Conservation (phyloP, 257 asterid genomes). For the Solanum sitiens region DNA sequence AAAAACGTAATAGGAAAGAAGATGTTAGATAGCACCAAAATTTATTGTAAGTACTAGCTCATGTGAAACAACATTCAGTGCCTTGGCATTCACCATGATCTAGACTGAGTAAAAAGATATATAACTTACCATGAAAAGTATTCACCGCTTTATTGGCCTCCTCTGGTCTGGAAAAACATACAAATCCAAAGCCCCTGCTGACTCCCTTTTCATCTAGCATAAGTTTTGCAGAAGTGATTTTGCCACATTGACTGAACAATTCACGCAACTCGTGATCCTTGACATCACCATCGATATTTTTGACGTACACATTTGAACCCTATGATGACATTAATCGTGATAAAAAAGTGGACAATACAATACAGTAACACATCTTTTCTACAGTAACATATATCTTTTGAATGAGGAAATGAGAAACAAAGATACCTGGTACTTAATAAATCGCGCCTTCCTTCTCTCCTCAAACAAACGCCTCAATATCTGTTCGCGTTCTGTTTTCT, state of each 20-base stretch:
- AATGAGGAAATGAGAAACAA: background rate
- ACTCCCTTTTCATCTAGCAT: conserved; percentile 79
- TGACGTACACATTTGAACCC: conserved; percentile 81
- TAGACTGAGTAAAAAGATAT: background rate
- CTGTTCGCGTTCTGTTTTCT: conserved; percentile 70
- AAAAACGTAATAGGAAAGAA: background rate
- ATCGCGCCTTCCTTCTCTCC: conserved; percentile 60
- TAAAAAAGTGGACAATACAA: background rate
- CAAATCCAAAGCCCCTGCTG: conserved; percentile 85
- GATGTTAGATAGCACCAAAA: background rate
- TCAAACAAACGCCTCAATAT: conserved; percentile 55
- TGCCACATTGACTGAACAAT: conserved; percentile 60
- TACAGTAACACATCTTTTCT: background rate
- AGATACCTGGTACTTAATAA: conserved; percentile 55
- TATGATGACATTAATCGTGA: conserved; percentile 5
- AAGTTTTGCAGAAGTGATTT: conserved; percentile 61
- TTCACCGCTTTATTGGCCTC: conserved; percentile 65
- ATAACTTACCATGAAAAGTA: conserved; percentile 42
- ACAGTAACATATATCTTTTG: background rate
- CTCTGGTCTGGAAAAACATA: conserved; percentile 72
- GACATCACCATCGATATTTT: conserved; percentile 62
- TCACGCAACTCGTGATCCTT: conserved; percentile 59
- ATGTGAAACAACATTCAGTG: background rate
- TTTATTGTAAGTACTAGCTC: background rate
- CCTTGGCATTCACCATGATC: background rate